phyloP scores from a whole-genome alignment of 176 grass and related monocot genomes.

The Pharus latifolius region DNA sequence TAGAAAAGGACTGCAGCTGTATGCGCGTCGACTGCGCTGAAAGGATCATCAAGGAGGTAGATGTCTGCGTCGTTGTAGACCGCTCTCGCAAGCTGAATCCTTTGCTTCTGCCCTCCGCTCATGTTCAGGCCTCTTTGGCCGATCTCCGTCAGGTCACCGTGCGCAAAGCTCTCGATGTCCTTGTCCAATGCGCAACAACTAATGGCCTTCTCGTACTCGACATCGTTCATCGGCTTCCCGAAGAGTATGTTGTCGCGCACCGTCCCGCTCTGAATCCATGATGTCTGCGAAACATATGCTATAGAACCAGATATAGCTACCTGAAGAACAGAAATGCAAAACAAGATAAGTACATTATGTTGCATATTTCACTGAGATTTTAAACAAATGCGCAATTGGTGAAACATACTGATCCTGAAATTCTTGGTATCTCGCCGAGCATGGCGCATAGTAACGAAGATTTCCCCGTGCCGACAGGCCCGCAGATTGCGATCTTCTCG shows the following conservation, averaged over 20 bases:
- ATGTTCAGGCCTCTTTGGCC: constrained; percentile 70
- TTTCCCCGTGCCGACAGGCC: constrained; percentile 63
- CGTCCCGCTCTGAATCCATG: constrained; percentile 79
- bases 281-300: constrained; percentile 61
- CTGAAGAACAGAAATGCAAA: constrained; percentile 11
- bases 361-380: not conserved
- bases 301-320: constrained; percentile 41
- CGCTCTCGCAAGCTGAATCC: constrained; percentile 62
- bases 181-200: constrained; percentile 64
- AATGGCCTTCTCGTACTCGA: constrained; percentile 45
- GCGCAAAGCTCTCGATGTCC: constrained; percentile 56
- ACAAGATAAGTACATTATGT: not conserved
- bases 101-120: constrained; percentile 86
- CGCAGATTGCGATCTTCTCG: constrained; percentile 64
- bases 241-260: constrained; percentile 78
- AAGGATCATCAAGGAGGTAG: constrained; percentile 75
- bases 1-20: constrained; percentile 62
- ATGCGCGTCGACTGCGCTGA: constrained; percentile 75
- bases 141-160: constrained; percentile 63
- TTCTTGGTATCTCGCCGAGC: constrained; percentile 72
- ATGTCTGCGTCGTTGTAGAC: constrained; percentile 54
- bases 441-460: constrained; percentile 48
- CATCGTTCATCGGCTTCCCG: constrained; percentile 42
- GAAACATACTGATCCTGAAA: constrained; percentile 55
- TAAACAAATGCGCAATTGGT: not conserved